Base-by-base conservation (phyloP, 805 yeast genomes). In the Metschnikowia proteae region DNA sequence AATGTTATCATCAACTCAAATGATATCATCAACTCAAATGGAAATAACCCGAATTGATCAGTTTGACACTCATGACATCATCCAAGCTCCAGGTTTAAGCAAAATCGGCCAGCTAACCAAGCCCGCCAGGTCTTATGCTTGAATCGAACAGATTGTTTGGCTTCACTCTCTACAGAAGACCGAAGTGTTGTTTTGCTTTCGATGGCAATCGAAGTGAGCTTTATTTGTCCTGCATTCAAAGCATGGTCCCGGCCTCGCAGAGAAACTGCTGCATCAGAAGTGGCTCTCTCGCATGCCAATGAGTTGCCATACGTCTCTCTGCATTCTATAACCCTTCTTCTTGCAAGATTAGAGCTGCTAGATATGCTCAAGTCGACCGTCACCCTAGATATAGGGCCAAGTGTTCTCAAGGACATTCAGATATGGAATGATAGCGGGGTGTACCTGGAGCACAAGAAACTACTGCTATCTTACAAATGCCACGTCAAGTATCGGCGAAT, bases 361-460 rank as follows among this genome's bases (percentile, higher is more conserved):
- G 26, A 37, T 6, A 54, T 54, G 55, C 49, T 53, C 26, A 43
- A 47, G 29, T 41, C 50, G 26, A 45, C 45, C n/a, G 34, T 49
- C 10, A 36, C 56, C 26, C 52, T 54, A 28, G 43, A 43, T 17
- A 48, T 50, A 9, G 46, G 44, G 3, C 29, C 11, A 9, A 40
- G 46, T 10, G 35, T 45, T n/a, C 36, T 48, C 26, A 23, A 46
- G 27, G 58, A 52, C 30, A 43, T 56, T 25, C 60, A 55, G 49
- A 49, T 56, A 28, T 50, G 55, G 54, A 45, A 40, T 45, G 48
- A 48, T 26, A 38, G 45, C 10, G n/a, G 22, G 22, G 17, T 22
- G 9, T 33, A 23, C 38, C 30, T 9, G 29, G 34, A 31, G 8
- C 17, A 33, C 45, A 39, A 39, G 34, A 31, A 35, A 6, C 47